Base-by-base conservation (phyloP, 805 yeast genomes). In the Zygosaccharomyces siamensis region DNA sequence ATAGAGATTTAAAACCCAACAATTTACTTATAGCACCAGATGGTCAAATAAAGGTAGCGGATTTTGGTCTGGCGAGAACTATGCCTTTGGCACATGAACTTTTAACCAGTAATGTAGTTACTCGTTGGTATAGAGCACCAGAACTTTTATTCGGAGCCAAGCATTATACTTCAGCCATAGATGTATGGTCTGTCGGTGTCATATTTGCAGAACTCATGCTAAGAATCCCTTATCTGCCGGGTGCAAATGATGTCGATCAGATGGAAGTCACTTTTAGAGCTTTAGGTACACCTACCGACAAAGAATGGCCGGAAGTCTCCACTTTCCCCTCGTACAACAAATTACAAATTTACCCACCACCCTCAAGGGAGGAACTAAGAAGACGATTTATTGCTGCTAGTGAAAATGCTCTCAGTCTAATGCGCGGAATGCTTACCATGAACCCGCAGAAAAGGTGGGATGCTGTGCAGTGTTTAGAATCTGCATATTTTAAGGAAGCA, bases 41-140 rank as follows among this genome's bases (percentile, higher is more conserved):
- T 51, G 99, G 99, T 0, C 82, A 85, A 54, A 73, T 93, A 51
- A 93, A 93, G 65, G 77, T 93, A 52, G 99, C 99, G 2, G 99
- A 93, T 87, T 93, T 93, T 72, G 99, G 99, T 56, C 73, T 92
- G 39, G 98, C 98, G 0, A 72, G 99, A 53, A 79, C 90, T 2
- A 72, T 88, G 49, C 92, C 95, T 0, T 75, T 83, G 21, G 87
- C 90, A 0, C 79, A 81, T 50, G 93, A 86, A 54, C 78, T 76
- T 39, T 72, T 93, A 65, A 87, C 98, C 0, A 86, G 96, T 1
- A 92, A 90, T 54, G 99, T 93, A 3, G 99, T 93, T 1, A 93
- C 99, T 2, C 72, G 98, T 51, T 93, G 99, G 99, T 93, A 93
- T 67, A 73, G 98, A 47, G 96, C 98, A 0, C 99, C 99, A 0